Percentiles rank a stretch among this genome's conserved stretches.
Evolutionary conservation across 495 filamentous ascomycete species (phyloP).

Genomic region (Neurospora sp.): DNA sequence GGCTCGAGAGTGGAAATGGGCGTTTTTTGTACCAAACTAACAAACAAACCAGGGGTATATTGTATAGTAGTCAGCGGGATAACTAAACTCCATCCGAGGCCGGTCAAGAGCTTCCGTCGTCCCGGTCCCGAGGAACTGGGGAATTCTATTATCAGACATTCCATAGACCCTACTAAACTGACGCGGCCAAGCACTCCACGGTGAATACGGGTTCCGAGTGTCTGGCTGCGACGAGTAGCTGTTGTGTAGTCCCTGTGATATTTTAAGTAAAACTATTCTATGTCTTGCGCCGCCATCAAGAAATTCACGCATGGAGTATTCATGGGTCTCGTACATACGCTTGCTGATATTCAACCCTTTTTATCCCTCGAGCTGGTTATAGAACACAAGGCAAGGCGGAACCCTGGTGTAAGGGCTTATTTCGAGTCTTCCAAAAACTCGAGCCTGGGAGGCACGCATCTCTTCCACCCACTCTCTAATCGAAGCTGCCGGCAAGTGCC

Average conservation of each 20-base stretch:
- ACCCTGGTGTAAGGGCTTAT: not conserved
- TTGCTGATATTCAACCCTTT: not conserved
- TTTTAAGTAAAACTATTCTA: not conserved
- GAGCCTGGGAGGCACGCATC: not conserved
- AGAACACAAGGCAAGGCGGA: not conserved
- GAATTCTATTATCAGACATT: not conserved
- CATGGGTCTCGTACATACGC: not conserved
- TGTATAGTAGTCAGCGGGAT: not conserved
- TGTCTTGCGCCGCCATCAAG: not conserved
- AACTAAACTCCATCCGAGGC: not conserved
- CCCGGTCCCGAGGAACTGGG: not conserved
- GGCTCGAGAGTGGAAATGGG: too few relatives aligned
- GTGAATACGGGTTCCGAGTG: not conserved
- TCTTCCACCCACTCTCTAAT: conserved; percentile 27
- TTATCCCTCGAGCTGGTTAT: not conserved
- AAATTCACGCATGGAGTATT: not conserved
- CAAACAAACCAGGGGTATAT: too few relatives aligned
- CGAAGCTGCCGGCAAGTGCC: conserved; percentile 55
- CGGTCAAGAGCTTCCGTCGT: not conserved
- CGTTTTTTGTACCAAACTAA: too few relatives aligned
- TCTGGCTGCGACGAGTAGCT: not conserved
- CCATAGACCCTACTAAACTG: not conserved
- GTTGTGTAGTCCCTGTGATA: not conserved
- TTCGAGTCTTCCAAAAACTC: not conserved
- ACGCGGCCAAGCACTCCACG: not conserved